Percentiles rank a stretch among this genome's conserved stretches.
phyloP scores from a whole-genome alignment of 371 early-diverging fungal genomes.

The Quaeritorhiza haematococci region DNA sequence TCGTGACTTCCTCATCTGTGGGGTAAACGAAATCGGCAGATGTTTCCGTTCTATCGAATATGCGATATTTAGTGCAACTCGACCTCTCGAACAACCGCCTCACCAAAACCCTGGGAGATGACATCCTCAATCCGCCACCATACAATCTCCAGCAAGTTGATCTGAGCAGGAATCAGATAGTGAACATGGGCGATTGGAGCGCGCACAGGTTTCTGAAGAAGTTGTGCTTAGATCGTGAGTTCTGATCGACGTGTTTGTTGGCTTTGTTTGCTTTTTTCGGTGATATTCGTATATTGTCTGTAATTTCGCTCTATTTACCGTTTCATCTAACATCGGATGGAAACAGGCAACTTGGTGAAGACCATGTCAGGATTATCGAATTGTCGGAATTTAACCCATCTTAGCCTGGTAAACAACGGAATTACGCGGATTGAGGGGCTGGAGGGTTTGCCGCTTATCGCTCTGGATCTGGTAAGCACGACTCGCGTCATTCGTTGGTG shows the following conservation, averaged over 20 bases:
- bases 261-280: background rate
- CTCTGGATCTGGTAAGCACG: conserved; percentile 40
- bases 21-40: conserved; percentile 16
- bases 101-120: conserved; percentile 19
- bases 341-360: conserved; percentile 32
- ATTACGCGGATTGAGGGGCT: conserved; percentile 33
- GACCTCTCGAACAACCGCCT: conserved; percentile 41
- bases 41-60: conserved; percentile 21
- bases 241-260: too few species aligned
- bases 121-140: conserved; percentile 36
- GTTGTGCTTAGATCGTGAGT: conserved; percentile 35
- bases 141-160: conserved; percentile 45
- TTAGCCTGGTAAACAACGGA: conserved; percentile 36
- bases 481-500: too few species aligned
- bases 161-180: conserved; percentile 40
- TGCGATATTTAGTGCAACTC: conserved; percentile 35
- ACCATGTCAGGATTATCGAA: conserved; percentile 28
- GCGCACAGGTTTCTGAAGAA: conserved; percentile 33
- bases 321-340: background rate
- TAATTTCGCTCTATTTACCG: background rate
- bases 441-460: conserved; percentile 30
- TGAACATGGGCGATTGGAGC: conserved; percentile 23
- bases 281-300: background rate
- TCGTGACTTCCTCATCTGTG: background rate
- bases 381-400: conserved; percentile 30